A percentile compares a stretch with the other conserved stretches of the same genome.
phyloP scores from a whole-genome alignment of 2,329 filamentous ascomycete species.

The Nemania sp. region DNA sequence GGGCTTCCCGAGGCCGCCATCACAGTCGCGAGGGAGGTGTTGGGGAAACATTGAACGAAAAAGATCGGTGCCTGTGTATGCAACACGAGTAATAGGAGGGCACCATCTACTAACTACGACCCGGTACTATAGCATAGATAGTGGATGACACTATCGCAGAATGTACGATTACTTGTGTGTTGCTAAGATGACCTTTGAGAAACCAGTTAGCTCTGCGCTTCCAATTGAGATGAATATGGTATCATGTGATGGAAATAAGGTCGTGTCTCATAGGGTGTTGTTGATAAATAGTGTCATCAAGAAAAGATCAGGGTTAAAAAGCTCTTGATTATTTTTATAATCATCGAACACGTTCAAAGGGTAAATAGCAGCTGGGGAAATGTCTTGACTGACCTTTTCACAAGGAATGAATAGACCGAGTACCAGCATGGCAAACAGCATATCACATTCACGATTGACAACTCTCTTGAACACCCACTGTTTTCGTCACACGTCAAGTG shows the following conservation, averaged over 20 bases:
- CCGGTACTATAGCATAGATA: not conserved
- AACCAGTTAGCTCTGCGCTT: conserved; percentile 28
- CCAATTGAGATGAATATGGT: conserved; percentile 9
- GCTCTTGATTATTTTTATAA: conserved; percentile 63
- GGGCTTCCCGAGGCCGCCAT: conserved; percentile 78
- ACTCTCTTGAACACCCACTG: not conserved
- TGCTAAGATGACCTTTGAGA: conserved; percentile 13
- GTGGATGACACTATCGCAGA: not conserved
- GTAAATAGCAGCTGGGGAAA: conserved; percentile 20
- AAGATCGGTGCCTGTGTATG: not conserved
- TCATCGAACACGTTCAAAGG: conserved; percentile 50
- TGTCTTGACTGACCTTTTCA: conserved; percentile 51
- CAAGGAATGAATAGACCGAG: conserved; percentile 5
- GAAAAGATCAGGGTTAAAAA: conserved; percentile 68
- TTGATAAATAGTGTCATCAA: conserved; percentile 64
- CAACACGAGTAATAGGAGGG: not conserved
- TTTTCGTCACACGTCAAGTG: conserved; percentile 38
- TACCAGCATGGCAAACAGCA: conserved; percentile 23
- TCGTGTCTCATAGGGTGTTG: conserved; percentile 59
- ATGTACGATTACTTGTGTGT: conserved; percentile 1
- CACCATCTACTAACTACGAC: not conserved
- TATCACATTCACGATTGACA: conserved; percentile 33
- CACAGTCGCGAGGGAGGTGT: conserved; percentile 64
- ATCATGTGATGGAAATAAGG: conserved; percentile 9
- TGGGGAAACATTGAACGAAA: conserved; percentile 40